Base-by-base conservation (phyloP, 805 yeast species). In the Ogataea zsoltii region DNA sequence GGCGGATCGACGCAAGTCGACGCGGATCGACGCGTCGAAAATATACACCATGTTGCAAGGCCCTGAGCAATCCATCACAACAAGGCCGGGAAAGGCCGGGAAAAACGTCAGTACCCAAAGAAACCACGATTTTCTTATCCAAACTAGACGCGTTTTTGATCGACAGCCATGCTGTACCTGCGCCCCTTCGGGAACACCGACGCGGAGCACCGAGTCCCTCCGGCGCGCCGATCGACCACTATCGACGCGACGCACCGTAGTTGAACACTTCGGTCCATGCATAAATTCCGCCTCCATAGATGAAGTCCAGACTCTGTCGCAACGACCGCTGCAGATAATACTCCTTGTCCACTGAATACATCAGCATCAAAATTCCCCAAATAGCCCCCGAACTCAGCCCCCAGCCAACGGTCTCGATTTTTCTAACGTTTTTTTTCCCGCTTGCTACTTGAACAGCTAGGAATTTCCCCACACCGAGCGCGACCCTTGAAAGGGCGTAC, bases 321-420 rank as follows among this genome's bases (percentile, higher is more conserved):
- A 86, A 68, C 2, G 86, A 76, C 40, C 75, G 73, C 58, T 85
- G 92, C 36, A 87, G 69, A 32, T 54, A 57, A 52, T 75, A 74
- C 31, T 74, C 74, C 2, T 85, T 83, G 52, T 85, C 83, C 47
- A 71, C 69, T 45, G 83, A 75, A 62, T 84, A 85, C 41, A 86
- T 69, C 56, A 77, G 73, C 91, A 86, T 85, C 31, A 85, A 87
- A 19, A 76, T 58, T 0, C 83, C 92, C 95, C 95, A 86, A 7
- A 80, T 71, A 7, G 80, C 48, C 13, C 83, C 79, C 1, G 90
- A 83, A 54, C 81, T 77, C 36, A 76, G 60, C 35, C 77, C 69
- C 89, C 90, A 86, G 0, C 75, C 62, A 3, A 45, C 35, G 15
- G 55, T 57, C 38, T 68, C 66, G 4, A 74, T 54, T 34, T 48